phyloP scores from a whole-genome alignment of 768 basidiomycete genomes.

The Galerina sulciceps region DNA sequence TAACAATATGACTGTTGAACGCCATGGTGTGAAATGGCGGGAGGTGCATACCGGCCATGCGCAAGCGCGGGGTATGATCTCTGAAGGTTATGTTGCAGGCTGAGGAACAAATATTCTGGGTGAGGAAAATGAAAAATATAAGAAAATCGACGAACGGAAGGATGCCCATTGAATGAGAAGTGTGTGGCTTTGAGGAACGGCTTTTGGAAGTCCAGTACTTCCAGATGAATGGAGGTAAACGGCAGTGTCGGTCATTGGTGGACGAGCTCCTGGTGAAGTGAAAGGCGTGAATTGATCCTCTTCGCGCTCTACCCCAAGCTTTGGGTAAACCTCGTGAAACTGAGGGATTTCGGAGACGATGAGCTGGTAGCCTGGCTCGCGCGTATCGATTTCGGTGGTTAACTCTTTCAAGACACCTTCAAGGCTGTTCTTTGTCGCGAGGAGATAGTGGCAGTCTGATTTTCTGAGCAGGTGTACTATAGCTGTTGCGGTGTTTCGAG shows the following conservation, averaged over 20 bases:
- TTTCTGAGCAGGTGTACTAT: conserved; percentile 39
- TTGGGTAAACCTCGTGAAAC: conserved; percentile 38
- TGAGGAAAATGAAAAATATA: neutral
- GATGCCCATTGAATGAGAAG: conserved; percentile 35
- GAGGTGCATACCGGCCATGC: conserved; percentile 32
- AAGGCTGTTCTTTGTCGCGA: conserved; percentile 35
- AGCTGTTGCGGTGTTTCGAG: conserved; percentile 38
- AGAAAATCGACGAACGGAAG: conserved; percentile 31
- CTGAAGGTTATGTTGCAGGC: conserved; percentile 9
- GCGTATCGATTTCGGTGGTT: conserved; percentile 15
- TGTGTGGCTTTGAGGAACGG: conserved; percentile 37
- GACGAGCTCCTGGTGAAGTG: conserved; percentile 9
- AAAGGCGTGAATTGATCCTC: conserved; percentile 32
- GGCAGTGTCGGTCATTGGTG: conserved; percentile 24
- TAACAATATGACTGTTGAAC: conserved; percentile 30
- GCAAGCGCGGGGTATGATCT: conserved; percentile 19
- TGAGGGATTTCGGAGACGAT: conserved; percentile 34
- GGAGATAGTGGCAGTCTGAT: conserved; percentile 39
- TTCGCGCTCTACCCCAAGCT: conserved; percentile 35
- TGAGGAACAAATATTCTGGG: too few species aligned
- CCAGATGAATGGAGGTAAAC: conserved; percentile 54
- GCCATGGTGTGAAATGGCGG: conserved; percentile 47
- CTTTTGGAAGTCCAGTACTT: conserved; percentile 50
- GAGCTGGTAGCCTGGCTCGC: conserved; percentile 23
- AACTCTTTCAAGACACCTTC: conserved; percentile 31